Evolutionary conservation across 768 basidiomycete species (phyloP), one percentile per base, ranked within the genome.

Genomic region (Gelatoporia subvermispora): DNA sequence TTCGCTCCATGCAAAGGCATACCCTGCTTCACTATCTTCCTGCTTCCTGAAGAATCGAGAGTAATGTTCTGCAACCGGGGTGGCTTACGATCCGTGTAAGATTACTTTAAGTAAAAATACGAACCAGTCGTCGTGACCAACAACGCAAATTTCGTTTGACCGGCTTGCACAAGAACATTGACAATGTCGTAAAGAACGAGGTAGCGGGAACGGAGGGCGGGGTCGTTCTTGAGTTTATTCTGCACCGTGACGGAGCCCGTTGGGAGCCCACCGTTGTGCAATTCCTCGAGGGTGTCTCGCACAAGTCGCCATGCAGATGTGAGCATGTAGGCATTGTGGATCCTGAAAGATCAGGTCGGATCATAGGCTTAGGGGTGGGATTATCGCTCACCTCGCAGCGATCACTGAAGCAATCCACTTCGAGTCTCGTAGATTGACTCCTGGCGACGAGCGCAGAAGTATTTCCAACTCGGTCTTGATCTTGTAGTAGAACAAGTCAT

Each of bases 281-380:
- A 54, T 11, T 71, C 67, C 16, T 74, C 66, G n/a, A 73, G 68
- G 40, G 91, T 68, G 22, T 77, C 71, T 44, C 72, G 72, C n/a
- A 87, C 80, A 41, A 91, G 68, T 54, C 76, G 86, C 90, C 90
- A 93, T 1, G 80, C 84, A 15, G 87, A 81, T n/a, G 88, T 85
- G 28, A 91, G 72, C 77, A 86, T 79, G 64, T 88, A 90, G 8
- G 79, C 65, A 61, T 92, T 93, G 65, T 93, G 89, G 46, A 92
- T 74, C 64, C 89, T 92, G 56, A 36, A 21, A 53, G 35, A 35
- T 17, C 47, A 42, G 28, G 20, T 45, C 15, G 17, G 50, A 45
- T 48, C 8, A 22, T 24, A 55, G 31, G 31, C 25, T 16, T 51
- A n/a, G n/a, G n/a, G 13, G 31, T 43, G 40, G 28, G 34, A 39